Base-by-base conservation (phyloP, 768 basidiomycete genomes). In the Boletus edulis region DNA sequence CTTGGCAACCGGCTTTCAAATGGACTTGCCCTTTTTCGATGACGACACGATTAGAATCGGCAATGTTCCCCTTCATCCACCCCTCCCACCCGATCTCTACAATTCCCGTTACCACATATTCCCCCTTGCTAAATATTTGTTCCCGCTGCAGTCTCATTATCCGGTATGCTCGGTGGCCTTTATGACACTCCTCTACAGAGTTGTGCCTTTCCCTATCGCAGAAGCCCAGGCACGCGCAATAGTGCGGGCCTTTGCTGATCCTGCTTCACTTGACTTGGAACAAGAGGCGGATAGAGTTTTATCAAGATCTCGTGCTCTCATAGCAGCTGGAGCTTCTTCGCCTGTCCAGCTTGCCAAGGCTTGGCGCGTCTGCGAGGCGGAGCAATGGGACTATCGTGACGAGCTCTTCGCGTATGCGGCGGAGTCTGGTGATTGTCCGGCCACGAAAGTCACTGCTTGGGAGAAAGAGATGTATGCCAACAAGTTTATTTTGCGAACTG, bases 1-100 rank as follows among this genome's bases (percentile, higher is more conserved):
- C 49, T 71, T 92, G 17, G 91, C 89, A 3, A 94, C 91, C 3
- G 91, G 91, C 12, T 94, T 87, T 66, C 72, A 85, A 85, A 70
- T 80, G 42, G 72, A 79, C 13, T 83, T 85, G 59, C 85, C 87
- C 0, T 91, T 91, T 71, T 72, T 93, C 39, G 52, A 51, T 44
- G 62, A 72, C 2, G 48, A 68, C 7, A 62, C 70, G 39, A 64
- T 80, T 13, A 64, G 78, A 29, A 67, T 61, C 8, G 67, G 60
- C 0, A 46, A 78, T 15, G 79, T 81, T 12, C 78, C 81, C 3
- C 62, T 75, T 5, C 65, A 76, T 17, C 77, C 82, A 37, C 77
- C 81, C 4, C 65, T 86, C 17, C 82, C 83, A 1, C 45, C 58
- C 11, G 70, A 76, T 9, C 69, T 90, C 37, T 75, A 78, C 71